Evolutionary conservation across 2,329 filamentous ascomycete genomes (phyloP).

Genomic region (Aspergillus fijiensis): DNA sequence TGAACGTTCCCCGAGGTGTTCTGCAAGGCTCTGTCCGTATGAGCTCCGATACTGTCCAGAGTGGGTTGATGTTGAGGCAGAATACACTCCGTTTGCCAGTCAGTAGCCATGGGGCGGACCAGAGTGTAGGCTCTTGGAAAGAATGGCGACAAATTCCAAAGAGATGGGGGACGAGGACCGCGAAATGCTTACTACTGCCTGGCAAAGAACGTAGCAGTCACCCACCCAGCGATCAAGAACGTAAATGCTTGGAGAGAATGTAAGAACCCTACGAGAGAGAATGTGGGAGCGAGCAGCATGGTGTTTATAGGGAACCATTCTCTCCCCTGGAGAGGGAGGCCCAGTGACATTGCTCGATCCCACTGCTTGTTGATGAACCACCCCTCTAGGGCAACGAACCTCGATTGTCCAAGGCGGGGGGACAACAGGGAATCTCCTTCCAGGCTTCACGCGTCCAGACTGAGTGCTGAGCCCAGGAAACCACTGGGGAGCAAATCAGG

Average conservation of each 20-base stretch:
- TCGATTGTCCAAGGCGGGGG: conserved; percentile 33
- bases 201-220: conserved; percentile 40
- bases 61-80: conserved; percentile 38
- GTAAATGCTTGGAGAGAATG: conserved; percentile 43
- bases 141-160: conserved; percentile 45
- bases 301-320: conserved; percentile 43
- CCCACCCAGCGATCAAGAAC: conserved; percentile 38
- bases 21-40: conserved; percentile 40
- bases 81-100: conserved; percentile 43
- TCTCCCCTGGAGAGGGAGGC: conserved; percentile 29
- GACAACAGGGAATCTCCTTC: conserved; percentile 20
- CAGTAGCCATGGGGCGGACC: conserved; percentile 40
- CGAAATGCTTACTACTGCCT: conserved; percentile 41
- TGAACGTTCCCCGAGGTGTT: conserved; percentile 47
- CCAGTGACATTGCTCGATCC: conserved; percentile 38
- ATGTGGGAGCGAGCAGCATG: conserved; percentile 44
- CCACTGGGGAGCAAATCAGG: conserved; percentile 39
- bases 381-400: conserved; percentile 37
- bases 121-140: conserved; percentile 34
- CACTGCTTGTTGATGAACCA: conserved; percentile 32
- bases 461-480: conserved; percentile 31
- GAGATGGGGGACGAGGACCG: conserved; percentile 32
- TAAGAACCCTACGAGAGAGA: conserved; percentile 44
- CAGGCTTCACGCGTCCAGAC: conserved; percentile 33
- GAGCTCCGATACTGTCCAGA: conserved; percentile 36